A percentile compares a stretch with the other conserved stretches of the same genome.
These are phyloP conservation scores for Solanum chiquidenum DNA, from an alignment of 257 asterid species.

Conservation along the genomic window DNA sequence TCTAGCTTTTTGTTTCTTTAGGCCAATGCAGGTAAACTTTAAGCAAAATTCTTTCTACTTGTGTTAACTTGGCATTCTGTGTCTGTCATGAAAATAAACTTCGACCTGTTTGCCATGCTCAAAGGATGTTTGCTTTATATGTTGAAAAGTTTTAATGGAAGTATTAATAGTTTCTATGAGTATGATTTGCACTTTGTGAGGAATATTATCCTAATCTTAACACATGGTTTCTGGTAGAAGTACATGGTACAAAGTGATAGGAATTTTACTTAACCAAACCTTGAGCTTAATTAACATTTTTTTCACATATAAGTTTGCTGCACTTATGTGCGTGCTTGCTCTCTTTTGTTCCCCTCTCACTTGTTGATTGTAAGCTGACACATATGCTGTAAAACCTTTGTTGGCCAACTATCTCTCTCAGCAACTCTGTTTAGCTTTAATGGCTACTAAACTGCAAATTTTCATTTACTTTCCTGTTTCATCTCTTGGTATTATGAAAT, in stretches of 20 bases:
- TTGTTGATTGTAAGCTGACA: background rate
- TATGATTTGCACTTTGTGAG: background rate
- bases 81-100: too few relatives aligned
- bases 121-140: too few relatives aligned
- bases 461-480: background rate
- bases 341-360: background rate
- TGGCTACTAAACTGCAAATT: background rate
- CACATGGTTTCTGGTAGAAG: background rate
- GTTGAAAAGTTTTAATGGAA: too few relatives aligned
- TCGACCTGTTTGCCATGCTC: too few relatives aligned
- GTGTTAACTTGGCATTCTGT: too few relatives aligned
- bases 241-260: background rate
- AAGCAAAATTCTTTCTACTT: too few relatives aligned
- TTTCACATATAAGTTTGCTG: background rate
- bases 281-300: background rate
- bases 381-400: background rate
- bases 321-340: background rate
- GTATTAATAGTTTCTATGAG: too few relatives aligned
- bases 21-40: too few relatives aligned
- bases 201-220: background rate
- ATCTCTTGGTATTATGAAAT: too few relatives aligned
- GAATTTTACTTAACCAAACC: background rate
- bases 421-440: background rate
- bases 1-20: too few relatives aligned
- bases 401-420: background rate